These are phyloP conservation scores for Scutellaria barbata DNA, from an alignment of 257 asterid genomes.

Conservation along the genomic window DNA sequence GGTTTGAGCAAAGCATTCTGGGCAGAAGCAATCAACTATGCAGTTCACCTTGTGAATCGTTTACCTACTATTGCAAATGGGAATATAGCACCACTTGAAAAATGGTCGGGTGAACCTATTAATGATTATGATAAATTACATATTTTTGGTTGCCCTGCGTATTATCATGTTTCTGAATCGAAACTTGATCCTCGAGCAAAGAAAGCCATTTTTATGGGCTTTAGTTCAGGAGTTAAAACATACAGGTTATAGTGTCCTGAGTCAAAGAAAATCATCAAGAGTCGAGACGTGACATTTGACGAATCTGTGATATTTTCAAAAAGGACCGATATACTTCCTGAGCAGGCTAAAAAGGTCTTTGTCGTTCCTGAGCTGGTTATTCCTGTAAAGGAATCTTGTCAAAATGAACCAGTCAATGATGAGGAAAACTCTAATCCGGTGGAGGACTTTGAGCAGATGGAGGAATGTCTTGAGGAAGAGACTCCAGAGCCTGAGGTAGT, in stretches of 20 bases:
- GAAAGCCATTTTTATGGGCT: background rate
- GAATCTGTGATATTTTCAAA: background rate
- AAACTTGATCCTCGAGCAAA: no score
- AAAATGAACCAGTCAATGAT: background rate
- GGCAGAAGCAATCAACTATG: background rate
- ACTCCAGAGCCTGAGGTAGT: background rate
- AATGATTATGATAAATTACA: background rate
- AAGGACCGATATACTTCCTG: background rate
- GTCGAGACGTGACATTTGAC: background rate
- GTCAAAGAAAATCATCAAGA: no score
- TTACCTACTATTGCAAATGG: conserved; percentile 3
- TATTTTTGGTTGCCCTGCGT: conserved; percentile 17
- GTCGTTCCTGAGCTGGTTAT: no score
- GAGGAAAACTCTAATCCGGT: background rate
- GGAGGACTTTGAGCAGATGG: background rate
- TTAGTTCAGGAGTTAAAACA: background rate
- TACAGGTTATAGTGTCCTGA: background rate
- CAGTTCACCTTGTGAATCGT: background rate
- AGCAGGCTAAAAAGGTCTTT: background rate
- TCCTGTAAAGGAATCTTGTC: background rate
- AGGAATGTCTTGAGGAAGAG: no score
- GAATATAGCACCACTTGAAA: background rate
- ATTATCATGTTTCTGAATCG: no score
- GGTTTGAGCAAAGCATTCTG: background rate
- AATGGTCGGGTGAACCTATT: background rate